Conservation (phyloP, 805 yeast genomes). For the Lachancea fermentati region DNA sequence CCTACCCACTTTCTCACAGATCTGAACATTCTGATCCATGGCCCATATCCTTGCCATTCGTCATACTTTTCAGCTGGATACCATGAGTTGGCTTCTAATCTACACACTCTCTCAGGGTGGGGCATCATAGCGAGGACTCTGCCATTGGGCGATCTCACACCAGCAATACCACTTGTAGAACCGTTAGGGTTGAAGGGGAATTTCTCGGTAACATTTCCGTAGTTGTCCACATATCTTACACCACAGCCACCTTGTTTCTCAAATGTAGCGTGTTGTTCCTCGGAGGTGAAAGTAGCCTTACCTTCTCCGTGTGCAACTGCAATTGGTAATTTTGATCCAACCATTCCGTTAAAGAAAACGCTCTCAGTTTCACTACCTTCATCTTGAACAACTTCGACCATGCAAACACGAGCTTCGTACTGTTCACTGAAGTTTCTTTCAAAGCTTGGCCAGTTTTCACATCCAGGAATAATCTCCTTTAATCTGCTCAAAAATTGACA, state of each 20-base stretch:
- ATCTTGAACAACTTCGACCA: conserved; percentile 71
- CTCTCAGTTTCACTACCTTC: conserved; percentile 41
- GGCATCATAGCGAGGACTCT: conserved; percentile 99
- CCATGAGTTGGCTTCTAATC: conserved; percentile 88
- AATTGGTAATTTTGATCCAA: conserved; percentile 89
- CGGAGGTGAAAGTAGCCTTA: conserved; percentile 62
- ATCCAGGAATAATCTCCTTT: conserved; percentile 77
- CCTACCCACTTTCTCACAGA: conserved; percentile 94
- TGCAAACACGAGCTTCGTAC: conserved; percentile 89
- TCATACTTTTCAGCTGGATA: conserved; percentile 60
- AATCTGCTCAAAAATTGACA: conserved; percentile 92
- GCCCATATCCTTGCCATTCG: conserved; percentile 80
- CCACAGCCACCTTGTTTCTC: conserved; percentile 50
- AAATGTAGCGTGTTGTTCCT: conserved; percentile 44
- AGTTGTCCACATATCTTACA: conserved; percentile 83
- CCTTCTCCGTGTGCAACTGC: conserved; percentile 99
- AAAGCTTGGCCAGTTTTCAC: conserved; percentile 90
- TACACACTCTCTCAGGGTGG: conserved; percentile 92
- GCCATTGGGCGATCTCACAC: conserved; percentile 84
- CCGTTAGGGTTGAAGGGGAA: conserved; percentile 98
- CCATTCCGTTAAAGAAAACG: conserved; percentile 83
- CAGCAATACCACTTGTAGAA: conserved; percentile 88
- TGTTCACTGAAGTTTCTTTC: conserved; percentile 90
- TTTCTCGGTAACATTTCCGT: conserved; percentile 73
- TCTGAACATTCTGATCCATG: conserved; percentile 91